Conservation (phyloP, 2,329 filamentous ascomycete species). For the Aspergillus tamarii region DNA sequence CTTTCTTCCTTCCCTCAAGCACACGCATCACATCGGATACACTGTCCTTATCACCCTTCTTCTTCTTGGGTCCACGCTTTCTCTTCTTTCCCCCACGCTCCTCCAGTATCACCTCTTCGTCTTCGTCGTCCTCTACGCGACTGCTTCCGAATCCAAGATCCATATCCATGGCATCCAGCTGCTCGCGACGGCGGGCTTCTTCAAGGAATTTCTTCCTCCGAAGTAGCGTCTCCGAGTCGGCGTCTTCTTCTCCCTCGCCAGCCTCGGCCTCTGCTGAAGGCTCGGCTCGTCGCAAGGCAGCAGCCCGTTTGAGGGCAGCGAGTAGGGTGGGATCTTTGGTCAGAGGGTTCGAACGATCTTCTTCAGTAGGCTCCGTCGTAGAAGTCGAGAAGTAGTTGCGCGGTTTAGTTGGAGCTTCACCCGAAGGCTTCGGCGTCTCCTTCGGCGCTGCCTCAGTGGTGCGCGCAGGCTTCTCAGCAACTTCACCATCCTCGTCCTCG, state of each 20-base stretch:
- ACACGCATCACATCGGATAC: slow-evolving; percentile 79
- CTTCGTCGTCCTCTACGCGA: slow-evolving; percentile 81
- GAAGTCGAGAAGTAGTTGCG: slow-evolving; percentile 54
- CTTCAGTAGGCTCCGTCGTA: slow-evolving; percentile 54
- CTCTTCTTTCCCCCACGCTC: slow-evolving; percentile 42
- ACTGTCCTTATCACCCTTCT: slow-evolving; percentile 63
- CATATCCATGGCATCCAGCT: slow-evolving; percentile 85
- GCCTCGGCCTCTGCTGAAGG: slow-evolving; percentile 36
- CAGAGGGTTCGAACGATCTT: slow-evolving; percentile 42
- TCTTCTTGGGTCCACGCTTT: slow-evolving; percentile 60
- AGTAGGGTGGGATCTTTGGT: slow-evolving; percentile 77
- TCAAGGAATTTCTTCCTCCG: slow-evolving; percentile 75
- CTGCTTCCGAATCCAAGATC: slow-evolving; percentile 93
- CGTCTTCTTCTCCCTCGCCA: slow-evolving; percentile 50
- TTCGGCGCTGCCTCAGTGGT: slow-evolving; percentile 4
- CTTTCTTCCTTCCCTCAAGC: slow-evolving; percentile 65
- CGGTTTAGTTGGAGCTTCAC: slow-evolving; percentile 28
- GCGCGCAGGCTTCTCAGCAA: slow-evolving; percentile 11
- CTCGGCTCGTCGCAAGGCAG: slow-evolving; percentile 59
- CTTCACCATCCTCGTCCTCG: slow-evolving; percentile 22
- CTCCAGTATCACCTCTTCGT: slow-evolving; percentile 67
- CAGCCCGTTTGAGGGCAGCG: slow-evolving; percentile 84
- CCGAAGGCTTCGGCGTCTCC: slow-evolving; percentile 13
- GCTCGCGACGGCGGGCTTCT: slow-evolving; percentile 58
- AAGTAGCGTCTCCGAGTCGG: slow-evolving; percentile 65